These are phyloP conservation scores for Termitomyces sp. DNA, from an alignment of 768 basidiomycete species.

Conservation along the genomic window DNA sequence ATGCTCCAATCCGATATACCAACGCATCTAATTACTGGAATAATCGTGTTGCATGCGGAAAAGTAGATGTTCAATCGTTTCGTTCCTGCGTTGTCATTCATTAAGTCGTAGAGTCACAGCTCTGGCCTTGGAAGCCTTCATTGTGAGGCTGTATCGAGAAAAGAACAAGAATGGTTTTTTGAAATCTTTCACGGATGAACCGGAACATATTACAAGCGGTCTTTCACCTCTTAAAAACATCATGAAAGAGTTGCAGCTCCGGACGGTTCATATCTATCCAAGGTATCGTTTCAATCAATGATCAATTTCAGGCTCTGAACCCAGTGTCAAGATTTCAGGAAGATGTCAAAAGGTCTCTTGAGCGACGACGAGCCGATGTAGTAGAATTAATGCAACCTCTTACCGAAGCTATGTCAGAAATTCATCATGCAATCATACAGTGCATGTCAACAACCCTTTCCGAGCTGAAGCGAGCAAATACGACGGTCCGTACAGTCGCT, in stretches of 20 bases:
- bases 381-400: constrained; percentile 86
- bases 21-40: constrained; percentile 78
- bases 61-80: constrained; percentile 36
- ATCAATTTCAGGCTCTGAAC: neutral
- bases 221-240: constrained; percentile 88
- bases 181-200: constrained; percentile 96
- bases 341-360: constrained; percentile 75
- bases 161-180: constrained; percentile 87
- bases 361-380: constrained; percentile 83
- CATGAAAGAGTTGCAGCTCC: constrained; percentile 87
- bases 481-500: constrained; percentile 37
- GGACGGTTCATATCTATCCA: constrained; percentile 89
- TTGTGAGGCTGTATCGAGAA: constrained; percentile 85
- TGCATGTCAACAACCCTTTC: constrained; percentile 90
- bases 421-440: constrained; percentile 87
- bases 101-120: constrained; percentile 61
- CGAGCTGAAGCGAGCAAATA: constrained; percentile 86
- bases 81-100: neutral
- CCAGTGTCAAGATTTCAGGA: constrained; percentile 73
- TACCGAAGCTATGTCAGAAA: constrained; percentile 84
- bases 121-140: constrained; percentile 85
- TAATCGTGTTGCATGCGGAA: constrained; percentile 89
- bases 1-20: constrained; percentile 87
- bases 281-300: constrained; percentile 39
- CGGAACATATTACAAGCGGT: constrained; percentile 90